Conservation (phyloP, 768 basidiomycete species). For the Xanthoconium stramineum region DNA sequence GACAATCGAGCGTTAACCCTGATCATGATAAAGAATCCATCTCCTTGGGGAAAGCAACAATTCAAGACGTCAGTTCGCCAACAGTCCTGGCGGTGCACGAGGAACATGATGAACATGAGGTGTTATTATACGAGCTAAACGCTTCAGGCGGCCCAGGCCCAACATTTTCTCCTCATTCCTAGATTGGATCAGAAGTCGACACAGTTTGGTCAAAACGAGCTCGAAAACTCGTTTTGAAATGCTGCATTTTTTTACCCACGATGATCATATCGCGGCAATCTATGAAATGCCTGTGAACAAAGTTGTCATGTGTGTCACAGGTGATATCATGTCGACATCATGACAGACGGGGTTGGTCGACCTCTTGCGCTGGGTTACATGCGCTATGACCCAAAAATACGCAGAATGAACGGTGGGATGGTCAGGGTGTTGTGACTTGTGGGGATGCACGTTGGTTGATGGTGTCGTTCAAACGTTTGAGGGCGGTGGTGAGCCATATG, state of each 20-base stretch:
- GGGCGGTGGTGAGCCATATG: background rate
- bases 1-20: conserved; percentile 8
- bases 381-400: background rate
- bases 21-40: background rate
- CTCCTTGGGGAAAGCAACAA: background rate
- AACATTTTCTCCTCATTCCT: background rate
- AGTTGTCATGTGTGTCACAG: background rate
- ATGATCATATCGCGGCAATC: conserved; percentile 21
- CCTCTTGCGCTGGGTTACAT: background rate
- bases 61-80: background rate
- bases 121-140: background rate
- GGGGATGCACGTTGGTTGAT: background rate
- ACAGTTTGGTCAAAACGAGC: conserved; percentile 26
- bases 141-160: background rate
- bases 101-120: background rate
- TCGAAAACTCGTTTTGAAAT: conserved; percentile 19
- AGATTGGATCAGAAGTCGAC: conserved; percentile 27
- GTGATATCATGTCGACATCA: background rate
- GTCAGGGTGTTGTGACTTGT: background rate
- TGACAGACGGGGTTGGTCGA: background rate
- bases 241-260: conserved; percentile 21
- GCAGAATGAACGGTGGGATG: background rate
- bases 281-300: conserved; percentile 18
- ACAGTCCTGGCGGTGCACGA: conserved; percentile 1
- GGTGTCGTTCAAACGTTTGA: background rate